Base-by-base conservation (phyloP, 257 asterid genomes). In the Haberlea rhodopensis region DNA sequence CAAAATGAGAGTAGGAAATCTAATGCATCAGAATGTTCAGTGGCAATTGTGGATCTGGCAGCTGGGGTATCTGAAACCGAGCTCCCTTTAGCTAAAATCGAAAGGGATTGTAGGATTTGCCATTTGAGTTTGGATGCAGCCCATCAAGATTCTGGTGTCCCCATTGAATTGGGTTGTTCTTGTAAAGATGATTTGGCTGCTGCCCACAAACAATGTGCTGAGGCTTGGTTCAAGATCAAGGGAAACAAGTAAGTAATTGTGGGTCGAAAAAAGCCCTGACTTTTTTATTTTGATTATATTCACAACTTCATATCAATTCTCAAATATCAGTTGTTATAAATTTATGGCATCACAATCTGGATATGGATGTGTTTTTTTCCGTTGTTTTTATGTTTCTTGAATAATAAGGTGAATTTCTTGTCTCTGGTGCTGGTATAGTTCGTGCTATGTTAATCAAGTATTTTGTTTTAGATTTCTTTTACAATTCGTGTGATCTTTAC, bases 131-230 rank as follows among this genome's bases (percentile, higher is more conserved):
- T 89, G 75, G 96, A 86, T 68, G 79, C 69, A 15, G 67, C 78
- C 11, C 78, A 76, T 72, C 88, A 78, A 51, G 94, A 88, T 34
- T 79, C 78, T 71, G 91, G 82, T 63, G 52, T 72, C 28, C 84
- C 87, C 11, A 83, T 85, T 60, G 87, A 88, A 46, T 60, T 88
- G 57, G 96, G 96, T n/a, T 88, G 96, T 71, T 85, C 89, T 59
- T 88, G 96, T 61, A 88, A 88, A 62, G 81, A 75, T 77, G 96
- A 88, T 76, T 75, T 88, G 72, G 96, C 89, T 74, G 94, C 96
- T 79, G 90, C 94, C 27, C 96, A 88, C 65, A 79, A 75, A 67
- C 94, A 84, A 34, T 88, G 96, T 76, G 96, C 96, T 58, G 89
- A 84, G 60, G 84, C 90, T 71, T n/a, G n/a, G n/a, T n/a, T n/a